Evolutionary conservation across 257 asterid species (phyloP), one percentile per base, ranked within the genome.

Genomic region (Jasminum sambac): DNA sequence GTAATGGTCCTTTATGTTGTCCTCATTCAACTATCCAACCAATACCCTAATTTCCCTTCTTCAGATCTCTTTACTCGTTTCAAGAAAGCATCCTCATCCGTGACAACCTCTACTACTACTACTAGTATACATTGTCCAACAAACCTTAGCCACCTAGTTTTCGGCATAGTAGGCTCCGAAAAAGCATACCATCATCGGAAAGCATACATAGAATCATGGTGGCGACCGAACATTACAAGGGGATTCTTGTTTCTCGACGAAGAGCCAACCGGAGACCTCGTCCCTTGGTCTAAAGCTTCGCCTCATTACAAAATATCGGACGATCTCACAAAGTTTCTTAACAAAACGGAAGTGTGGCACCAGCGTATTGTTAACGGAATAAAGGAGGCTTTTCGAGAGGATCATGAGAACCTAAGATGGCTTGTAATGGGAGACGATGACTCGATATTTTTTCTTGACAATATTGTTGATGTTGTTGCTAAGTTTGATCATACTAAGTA

Each of bases 371-470:
- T 85, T 11, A 58, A 83, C 9, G 87, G 80, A 11, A 81, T 85
- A 6, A 67, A 58, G 80, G 90, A 87, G 82, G 62, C 64, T 7
- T 76, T 57, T 68, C 34, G 82, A n/a, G 86, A 74, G 14, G 86
- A 73, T 11, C 71, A 83, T 17, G 80, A 65, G 5, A 68, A 70
- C 7, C 17, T 87, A 0, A 72, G 90, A 72, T 87, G 94, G 90
- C 59, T 85, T 0, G 87, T 87, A 5, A 87, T 85, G 94, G 94
- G 94, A 6, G 90, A 87, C 44, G 94, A 87, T 36, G 89, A 87
- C 40, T 81, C 94, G 9, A 73, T 86, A 0, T 82, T 86, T 12
- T 76, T 86, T 6, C 24, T 84, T 0, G 88, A 82, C 0, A 84
- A 86, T 42, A 74, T 85, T 1, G 80, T 85, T 4, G 81, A 80